Evolutionary conservation across 371 early-diverging fungal genomes (phyloP), one percentile per base, ranked within the genome.

Genomic region (Mucor irregularis): DNA sequence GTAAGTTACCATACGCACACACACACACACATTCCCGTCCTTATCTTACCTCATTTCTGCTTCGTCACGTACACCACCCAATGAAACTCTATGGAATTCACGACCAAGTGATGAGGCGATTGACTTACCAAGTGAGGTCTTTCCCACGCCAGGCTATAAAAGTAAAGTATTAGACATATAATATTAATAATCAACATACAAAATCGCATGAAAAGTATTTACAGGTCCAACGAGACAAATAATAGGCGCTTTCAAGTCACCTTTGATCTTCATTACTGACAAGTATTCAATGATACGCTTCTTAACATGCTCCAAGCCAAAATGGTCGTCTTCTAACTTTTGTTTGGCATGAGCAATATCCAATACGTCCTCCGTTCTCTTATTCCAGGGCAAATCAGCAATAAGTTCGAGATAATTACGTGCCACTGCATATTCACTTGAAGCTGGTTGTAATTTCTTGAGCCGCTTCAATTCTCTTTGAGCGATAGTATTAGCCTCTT

Each of bases 1-100:
- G 21, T 14, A 45, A 26, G n/a, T n/a, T n/a, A n/a, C n/a, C n/a
- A n/a, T n/a, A n/a, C n/a, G n/a, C n/a, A n/a, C n/a, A n/a, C n/a
- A n/a, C n/a, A n/a, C n/a, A 13, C 24, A 42, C 6, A 22, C 4
- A 31, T 17, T 30, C 22, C 0, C 28, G 16, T 25, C 3, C 19
- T 26, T 7, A 16, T 31, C 28, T 51, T 72, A 66, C 76, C 73
- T 81, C 59, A 95, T 90, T 57, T 94, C 94, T 4, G 92, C 90
- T 69, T 92, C 94, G 58, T 95, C 94, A 28, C 91, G 75, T 0
- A 95, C 89, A 53, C 95, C 95, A 19, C 95, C 95, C 21, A 95
- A 69, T 0, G 93, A 84, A 22, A 93, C 86, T 19, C 93, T 83
- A 64, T 92, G 83, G 61, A 93, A 95, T 57, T 87, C 83, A 14